Evolutionary conservation across 768 basidiomycete species (phyloP), one percentile per base, ranked within the genome.

Genomic region (Psilocybe sp.): DNA sequence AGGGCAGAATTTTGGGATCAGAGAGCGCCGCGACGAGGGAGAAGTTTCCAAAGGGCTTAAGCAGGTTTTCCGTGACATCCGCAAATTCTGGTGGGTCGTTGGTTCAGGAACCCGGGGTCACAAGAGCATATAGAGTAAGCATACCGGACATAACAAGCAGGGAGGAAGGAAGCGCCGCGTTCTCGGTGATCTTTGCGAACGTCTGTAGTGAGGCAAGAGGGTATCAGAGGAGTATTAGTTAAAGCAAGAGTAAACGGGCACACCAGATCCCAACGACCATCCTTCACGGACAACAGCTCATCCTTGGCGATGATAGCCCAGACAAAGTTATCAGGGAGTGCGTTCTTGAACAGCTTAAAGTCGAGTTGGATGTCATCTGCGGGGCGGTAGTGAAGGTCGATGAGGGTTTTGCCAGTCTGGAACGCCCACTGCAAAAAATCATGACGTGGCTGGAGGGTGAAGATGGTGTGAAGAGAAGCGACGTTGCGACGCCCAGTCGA

Each of bases 211-310:
- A 51, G 23, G 19, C 28, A 20, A 38, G n/a, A 35, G 44, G 54
- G 8, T 44, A 14, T 40, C 0, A 20, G 40, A 15, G 23, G 34
- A 16, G 20, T 11, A 4, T 13, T 36, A 40, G 37, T n/a, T 9
- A 15, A 12, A 38, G 15, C 40, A 20, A 47, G 39, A 43, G 47
- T 33, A n/a, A 43, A 43, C n/a, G 15, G 9, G 75, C 86, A 61
- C 50, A 96, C 93, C 65, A 95, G 67, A 64, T 96, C 94, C 90
- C 91, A 97, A 54, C 93, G 79, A 50, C 75, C 68, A 48, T 83
- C 75, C 66, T 82, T 85, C 60, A 92, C 79, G 33, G 73, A 71
- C 49, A 77, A 69, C 53, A 95, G 73, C 56, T 91, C 87, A 50
- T 86, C 81, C 72, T 95, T 97, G 32, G 80, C 76, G 20, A 93